These are phyloP conservation scores for Sesbania bispinosa DNA, from an alignment of 306 rosid genomes.

Conservation along the genomic window DNA sequence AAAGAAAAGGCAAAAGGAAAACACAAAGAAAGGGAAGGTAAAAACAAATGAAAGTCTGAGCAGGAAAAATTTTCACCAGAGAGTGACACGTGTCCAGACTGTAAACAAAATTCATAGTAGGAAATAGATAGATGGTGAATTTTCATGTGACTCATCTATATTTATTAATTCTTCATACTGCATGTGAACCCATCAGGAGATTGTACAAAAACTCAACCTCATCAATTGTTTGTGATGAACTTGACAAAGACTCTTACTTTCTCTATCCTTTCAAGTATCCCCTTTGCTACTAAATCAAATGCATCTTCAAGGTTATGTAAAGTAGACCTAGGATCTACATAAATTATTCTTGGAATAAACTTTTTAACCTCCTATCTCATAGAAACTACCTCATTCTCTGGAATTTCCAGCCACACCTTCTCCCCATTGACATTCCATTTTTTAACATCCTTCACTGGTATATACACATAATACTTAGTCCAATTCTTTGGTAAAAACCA, in stretches of 20 bases:
- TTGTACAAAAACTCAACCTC: too few species aligned
- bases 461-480: conserved; percentile 59
- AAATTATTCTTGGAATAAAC: conserved; percentile 63
- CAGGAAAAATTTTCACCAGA: too few species aligned
- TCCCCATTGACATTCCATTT: conserved; percentile 53
- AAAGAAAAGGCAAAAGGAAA: too few species aligned
- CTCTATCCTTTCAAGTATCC: conserved; percentile 67
- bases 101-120: too few species aligned
- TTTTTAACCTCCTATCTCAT: conserved; percentile 77
- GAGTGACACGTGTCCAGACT: too few species aligned
- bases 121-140: too few species aligned
- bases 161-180: too few species aligned
- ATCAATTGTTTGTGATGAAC: too few species aligned
- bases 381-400: conserved; percentile 44
- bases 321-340: conserved; percentile 58
- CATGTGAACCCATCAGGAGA: too few species aligned
- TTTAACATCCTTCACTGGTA: conserved; percentile 61
- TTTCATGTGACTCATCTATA: too few species aligned
- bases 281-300: conserved; percentile 63
- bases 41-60: too few species aligned
- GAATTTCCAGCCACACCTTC: conserved; percentile 45
- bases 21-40: too few species aligned
- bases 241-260: conserved; percentile 59
- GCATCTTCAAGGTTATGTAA: conserved; percentile 60
- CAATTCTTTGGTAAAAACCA: conserved; percentile 74